phyloP scores from a whole-genome alignment of 2,329 filamentous ascomycete genomes.

The Aspergillus aculeatus region DNA sequence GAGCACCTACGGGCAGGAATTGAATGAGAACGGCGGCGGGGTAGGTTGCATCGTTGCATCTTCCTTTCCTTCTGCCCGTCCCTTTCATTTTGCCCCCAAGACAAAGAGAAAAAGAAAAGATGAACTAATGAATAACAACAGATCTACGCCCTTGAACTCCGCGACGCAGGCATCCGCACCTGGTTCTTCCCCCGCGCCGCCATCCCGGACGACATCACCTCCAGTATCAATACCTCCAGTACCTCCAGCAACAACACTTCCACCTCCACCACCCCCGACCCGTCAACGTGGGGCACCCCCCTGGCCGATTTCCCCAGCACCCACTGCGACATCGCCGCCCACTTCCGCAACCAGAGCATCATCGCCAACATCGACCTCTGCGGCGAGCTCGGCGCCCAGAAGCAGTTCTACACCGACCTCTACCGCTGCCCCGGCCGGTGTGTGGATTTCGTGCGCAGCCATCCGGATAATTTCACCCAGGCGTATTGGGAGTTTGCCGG shows the following conservation, averaged over 20 bases:
- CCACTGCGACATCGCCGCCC: slow-evolving; percentile 57
- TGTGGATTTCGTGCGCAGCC: slow-evolving; percentile 57
- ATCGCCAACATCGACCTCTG: slow-evolving; percentile 67
- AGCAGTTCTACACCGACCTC: slow-evolving; percentile 32
- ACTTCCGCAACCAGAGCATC: slow-evolving; percentile 66
- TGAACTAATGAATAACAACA: slow-evolving; percentile 7
- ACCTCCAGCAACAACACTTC: neutral
- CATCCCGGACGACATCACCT: slow-evolving; percentile 54
- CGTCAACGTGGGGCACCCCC: slow-evolving; percentile 62
- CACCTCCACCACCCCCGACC: slow-evolving; percentile 50
- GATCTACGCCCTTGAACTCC: slow-evolving; percentile 62
- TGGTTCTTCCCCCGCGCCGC: slow-evolving; percentile 58
- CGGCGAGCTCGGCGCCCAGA: slow-evolving; percentile 51
- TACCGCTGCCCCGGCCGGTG: slow-evolving; percentile 54
- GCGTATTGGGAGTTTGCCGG: slow-evolving; percentile 66
- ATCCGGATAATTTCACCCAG: slow-evolving; percentile 55
- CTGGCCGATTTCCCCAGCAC: slow-evolving; percentile 66
- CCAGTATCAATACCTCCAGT: slow-evolving; percentile 14
- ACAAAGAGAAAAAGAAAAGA: neutral
- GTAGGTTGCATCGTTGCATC: slow-evolving; percentile 23
- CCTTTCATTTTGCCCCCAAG: neutral
- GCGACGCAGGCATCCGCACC: slow-evolving; percentile 59
- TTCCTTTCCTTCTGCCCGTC: too few species aligned
- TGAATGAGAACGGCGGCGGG: slow-evolving; percentile 58
- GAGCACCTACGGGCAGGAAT: slow-evolving; percentile 51